These are phyloP conservation scores for Irpex lacteus DNA, from an alignment of 1,284 basidiomycete species.

Conservation along the genomic window DNA sequence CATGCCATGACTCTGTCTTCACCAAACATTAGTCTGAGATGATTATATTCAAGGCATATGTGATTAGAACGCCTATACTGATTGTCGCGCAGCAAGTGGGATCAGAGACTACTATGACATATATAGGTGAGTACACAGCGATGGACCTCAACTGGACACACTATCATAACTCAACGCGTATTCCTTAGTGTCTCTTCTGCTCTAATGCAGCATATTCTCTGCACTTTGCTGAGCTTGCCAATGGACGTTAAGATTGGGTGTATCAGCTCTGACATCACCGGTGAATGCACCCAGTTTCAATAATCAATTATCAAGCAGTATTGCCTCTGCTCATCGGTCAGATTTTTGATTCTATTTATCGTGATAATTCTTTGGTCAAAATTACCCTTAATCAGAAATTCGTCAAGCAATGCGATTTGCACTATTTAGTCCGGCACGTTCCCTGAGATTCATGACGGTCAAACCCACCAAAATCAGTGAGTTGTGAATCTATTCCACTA, in stretches of 20 bases:
- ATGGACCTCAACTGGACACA: too few relatives aligned
- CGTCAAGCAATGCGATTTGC: background rate
- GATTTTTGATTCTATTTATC: background rate
- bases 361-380: background rate
- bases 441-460: slow-evolving; percentile 1
- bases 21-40: too few relatives aligned
- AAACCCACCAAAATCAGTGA: slow-evolving; percentile 1
- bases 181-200: background rate
- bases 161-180: background rate
- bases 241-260: slow-evolving; percentile 1
- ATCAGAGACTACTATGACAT: too few relatives aligned
- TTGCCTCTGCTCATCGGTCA: background rate
- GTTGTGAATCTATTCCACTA: slow-evolving; percentile 1
- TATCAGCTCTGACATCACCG: background rate
- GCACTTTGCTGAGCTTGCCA: slow-evolving; percentile 1
- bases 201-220: background rate
- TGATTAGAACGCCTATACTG: too few relatives aligned
- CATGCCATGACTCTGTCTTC: too few relatives aligned
- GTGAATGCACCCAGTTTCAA: background rate
- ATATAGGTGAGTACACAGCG: too few relatives aligned
- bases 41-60: too few relatives aligned
- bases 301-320: background rate
- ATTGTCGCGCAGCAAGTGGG: too few relatives aligned
- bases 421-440: background rate
- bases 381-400: background rate